Evolutionary conservation across 106 monocot species (phyloP).

Genomic region (Dioscorea dumetorum): DNA sequence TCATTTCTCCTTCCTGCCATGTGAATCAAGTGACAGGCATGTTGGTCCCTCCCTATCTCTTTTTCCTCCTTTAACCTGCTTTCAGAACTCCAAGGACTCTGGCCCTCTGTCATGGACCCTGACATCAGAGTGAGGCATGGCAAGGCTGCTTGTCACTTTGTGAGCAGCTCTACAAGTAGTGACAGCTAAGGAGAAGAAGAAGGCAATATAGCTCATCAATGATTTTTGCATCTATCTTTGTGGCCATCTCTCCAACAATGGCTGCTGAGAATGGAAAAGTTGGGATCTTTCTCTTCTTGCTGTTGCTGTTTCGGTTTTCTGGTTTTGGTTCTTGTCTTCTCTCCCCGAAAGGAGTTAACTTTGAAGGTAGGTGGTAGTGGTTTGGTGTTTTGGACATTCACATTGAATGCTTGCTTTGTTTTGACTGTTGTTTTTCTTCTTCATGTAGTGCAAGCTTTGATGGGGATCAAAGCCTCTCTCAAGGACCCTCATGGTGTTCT

Average conservation of each 20-base stretch:
- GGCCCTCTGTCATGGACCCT: conserved; percentile 15
- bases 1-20: not conserved
- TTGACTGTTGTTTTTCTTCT: not conserved
- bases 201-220: conserved; percentile 5
- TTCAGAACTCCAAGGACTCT: not conserved
- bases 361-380: conserved; percentile 47
- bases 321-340: conserved; percentile 38
- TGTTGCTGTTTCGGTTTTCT: conserved; percentile 32
- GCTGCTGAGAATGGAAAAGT: not conserved
- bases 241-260: conserved; percentile 21
- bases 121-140: conserved; percentile 10
- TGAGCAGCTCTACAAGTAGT: not conserved
- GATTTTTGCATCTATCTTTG: conserved; percentile 5
- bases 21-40: conserved; percentile 29
- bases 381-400: not conserved
- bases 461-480: conserved; percentile 45
- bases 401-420: not conserved
- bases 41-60: conserved; percentile 12
- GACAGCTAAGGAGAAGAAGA: conserved; percentile 3
- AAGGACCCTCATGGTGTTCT: conserved; percentile 65
- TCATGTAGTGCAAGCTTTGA: conserved; percentile 77
- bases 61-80: conserved; percentile 16
- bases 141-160: conserved; percentile 10
- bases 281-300: conserved; percentile 20
- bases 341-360: conserved; percentile 77